Conservation (phyloP, 164 flowering plant genomes). For the Macadamia integrifolia region DNA sequence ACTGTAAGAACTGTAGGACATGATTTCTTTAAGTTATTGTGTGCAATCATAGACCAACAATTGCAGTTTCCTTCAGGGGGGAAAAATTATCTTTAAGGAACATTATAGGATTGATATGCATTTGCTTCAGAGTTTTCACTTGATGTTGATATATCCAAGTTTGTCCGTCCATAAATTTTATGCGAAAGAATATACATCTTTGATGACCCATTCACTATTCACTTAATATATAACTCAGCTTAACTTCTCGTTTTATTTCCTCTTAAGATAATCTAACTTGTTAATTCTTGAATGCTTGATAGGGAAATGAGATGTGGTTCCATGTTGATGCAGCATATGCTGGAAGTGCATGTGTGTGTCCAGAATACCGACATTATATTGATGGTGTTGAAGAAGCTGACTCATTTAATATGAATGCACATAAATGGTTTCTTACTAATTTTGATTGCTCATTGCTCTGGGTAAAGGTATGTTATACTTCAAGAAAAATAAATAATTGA, state of each 20-base stretch:
- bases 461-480: slow-evolving; percentile 58
- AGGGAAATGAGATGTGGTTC: slow-evolving; percentile 77
- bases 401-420: slow-evolving; percentile 94
- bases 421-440: slow-evolving; percentile 92
- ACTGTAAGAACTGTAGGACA: too few species aligned
- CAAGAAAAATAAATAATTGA: too few species aligned
- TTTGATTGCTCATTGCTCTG: slow-evolving; percentile 90
- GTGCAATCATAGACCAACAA: too few species aligned
- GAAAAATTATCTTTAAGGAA: too few species aligned
- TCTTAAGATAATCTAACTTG: neutral
- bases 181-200: neutral
- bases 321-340: slow-evolving; percentile 98
- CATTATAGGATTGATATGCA: too few species aligned
- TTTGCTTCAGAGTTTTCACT: too few species aligned
- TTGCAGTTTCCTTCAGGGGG: too few species aligned
- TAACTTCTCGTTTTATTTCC: neutral
- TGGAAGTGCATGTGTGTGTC: slow-evolving; percentile 96
- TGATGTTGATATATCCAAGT: too few species aligned
- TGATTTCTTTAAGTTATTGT: too few species aligned
- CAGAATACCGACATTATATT: slow-evolving; percentile 74
- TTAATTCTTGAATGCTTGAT: slow-evolving; percentile 14
- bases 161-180: neutral
- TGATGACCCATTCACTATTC: neutral
- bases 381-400: slow-evolving; percentile 87
- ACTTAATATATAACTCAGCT: neutral